Evolutionary conservation across 2,329 filamentous ascomycete species (phyloP), one percentile per base, ranked within the genome.

Genomic region (Pyricularia pennisetigena): DNA sequence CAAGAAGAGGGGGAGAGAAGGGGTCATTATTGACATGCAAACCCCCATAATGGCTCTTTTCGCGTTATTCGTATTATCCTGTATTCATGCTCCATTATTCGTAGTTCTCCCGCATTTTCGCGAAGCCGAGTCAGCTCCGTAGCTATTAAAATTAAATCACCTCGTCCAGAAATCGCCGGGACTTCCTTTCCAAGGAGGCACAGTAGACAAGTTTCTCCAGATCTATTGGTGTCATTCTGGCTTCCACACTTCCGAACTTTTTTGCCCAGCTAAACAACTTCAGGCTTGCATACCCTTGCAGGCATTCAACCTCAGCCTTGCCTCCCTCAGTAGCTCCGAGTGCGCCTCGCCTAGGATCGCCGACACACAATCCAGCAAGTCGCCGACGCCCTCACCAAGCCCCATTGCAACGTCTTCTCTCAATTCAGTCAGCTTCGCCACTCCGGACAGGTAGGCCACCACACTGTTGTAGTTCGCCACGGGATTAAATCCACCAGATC

Each of bases 311-410:
- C 94, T 80, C 35, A 86, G 85, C 61, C 87, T 87, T 41, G 92
- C 93, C 76, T 97, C 93, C 65, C 90, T 86, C 70, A 97, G 78
- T 64, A 97, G 75, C 79, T 97, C 93, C 82, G 80, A 82, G 67
- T 80, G 77, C 2, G 81, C 79, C 68, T 82, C 80, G 8, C 76
- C 75, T n/a, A 83, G 73, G 3, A 83, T 79, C 2, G 72, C 72
- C 59, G 77, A 76, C 69, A 85, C 74, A 4, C 79, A 76, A 14
- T 83, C 81, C 26, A 85, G 73, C 65, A 85, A 67, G 28, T 81
- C 81, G 1, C 80, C 77, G 66, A 85, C 70, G 0, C 82, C 82
- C 23, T 82, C 80, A 6, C 90, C 92, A 67, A 93, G 83, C 28
- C 88, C 88, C 74, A 86, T 84, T 64, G 83, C 80, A 72, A 92